phyloP scores from a whole-genome alignment of 768 basidiomycete species.

The Suillus placidus region DNA sequence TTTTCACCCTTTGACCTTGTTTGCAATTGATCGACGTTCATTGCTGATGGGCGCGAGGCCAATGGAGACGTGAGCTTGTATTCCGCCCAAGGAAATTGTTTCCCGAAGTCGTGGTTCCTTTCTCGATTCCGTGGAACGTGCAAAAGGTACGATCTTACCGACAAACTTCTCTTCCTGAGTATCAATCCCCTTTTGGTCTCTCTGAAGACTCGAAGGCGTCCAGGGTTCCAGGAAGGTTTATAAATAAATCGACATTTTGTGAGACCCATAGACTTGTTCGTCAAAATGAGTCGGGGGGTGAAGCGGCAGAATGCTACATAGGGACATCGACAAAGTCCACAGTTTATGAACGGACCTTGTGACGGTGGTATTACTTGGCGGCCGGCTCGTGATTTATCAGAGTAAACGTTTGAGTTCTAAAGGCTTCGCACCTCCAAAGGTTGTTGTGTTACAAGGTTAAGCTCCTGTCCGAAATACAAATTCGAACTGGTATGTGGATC shows the following conservation, averaged over 20 bases:
- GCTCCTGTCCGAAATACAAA: neutral
- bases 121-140: conserved; percentile 12
- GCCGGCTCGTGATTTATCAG: neutral
- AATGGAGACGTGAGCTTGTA: conserved; percentile 10
- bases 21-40: conserved; percentile 14
- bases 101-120: conserved; percentile 5
- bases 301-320: neutral
- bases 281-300: neutral
- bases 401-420: neutral
- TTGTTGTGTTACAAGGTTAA: neutral
- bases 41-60: conserved; percentile 12
- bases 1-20: conserved; percentile 10
- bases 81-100: neutral
- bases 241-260: conserved; percentile 9
- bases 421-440: neutral
- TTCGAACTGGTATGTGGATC: neutral
- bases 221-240: neutral
- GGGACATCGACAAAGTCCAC: neutral
- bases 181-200: conserved; percentile 1
- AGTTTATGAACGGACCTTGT: neutral
- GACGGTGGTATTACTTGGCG: neutral
- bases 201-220: neutral
- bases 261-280: neutral
- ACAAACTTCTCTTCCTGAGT: conserved; percentile 5
- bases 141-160: conserved; percentile 16